A percentile compares a stretch with the other conserved stretches of the same genome.
Conservation (phyloP, 2,329 filamentous ascomycete species). For the Neofusicoccum sp. region DNA sequence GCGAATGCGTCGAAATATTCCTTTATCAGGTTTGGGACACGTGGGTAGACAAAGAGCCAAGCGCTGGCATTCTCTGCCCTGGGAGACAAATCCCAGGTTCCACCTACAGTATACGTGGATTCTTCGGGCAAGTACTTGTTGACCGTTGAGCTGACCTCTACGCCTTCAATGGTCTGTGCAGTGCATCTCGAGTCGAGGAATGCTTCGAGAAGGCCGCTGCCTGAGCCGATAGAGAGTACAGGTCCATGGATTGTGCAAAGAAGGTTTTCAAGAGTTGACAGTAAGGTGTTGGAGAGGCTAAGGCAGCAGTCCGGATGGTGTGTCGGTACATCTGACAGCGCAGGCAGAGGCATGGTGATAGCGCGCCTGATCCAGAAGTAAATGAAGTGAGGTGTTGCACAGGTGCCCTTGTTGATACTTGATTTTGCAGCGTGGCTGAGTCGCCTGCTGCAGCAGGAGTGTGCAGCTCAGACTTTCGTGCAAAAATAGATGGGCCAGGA, state of each 20-base stretch:
- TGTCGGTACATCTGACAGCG: slow-evolving; percentile 20
- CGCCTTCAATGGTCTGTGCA: slow-evolving; percentile 40
- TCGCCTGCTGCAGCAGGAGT: not conserved
- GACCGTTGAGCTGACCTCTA: slow-evolving; percentile 44
- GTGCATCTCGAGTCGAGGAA: slow-evolving; percentile 33
- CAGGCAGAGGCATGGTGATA: slow-evolving; percentile 2
- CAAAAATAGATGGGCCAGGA: slow-evolving; percentile 8
- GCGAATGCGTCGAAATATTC: slow-evolving; percentile 44
- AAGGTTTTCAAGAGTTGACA: slow-evolving; percentile 26
- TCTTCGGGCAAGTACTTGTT: slow-evolving; percentile 47
- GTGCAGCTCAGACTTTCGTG: not conserved
- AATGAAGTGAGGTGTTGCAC: too few species aligned
- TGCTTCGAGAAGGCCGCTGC: slow-evolving; percentile 52
- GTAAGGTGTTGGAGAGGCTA: slow-evolving; percentile 32
- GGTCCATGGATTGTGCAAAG: slow-evolving; percentile 27
- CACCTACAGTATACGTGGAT: slow-evolving; percentile 43
- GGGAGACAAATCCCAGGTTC: slow-evolving; percentile 44
- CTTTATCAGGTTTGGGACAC: slow-evolving; percentile 45
- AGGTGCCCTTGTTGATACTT: too few species aligned
- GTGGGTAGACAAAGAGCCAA: slow-evolving; percentile 57
- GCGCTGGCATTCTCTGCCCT: slow-evolving; percentile 42
- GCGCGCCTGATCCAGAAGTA: not conserved
- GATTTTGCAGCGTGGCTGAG: not conserved
- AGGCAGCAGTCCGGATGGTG: slow-evolving; percentile 37
- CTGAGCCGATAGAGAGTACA: slow-evolving; percentile 49